Percentiles rank a stretch among this genome's conserved stretches.
These are phyloP conservation scores for Canavalia ensiformis DNA, from an alignment of 306 rosid genomes.

Conservation along the genomic window DNA sequence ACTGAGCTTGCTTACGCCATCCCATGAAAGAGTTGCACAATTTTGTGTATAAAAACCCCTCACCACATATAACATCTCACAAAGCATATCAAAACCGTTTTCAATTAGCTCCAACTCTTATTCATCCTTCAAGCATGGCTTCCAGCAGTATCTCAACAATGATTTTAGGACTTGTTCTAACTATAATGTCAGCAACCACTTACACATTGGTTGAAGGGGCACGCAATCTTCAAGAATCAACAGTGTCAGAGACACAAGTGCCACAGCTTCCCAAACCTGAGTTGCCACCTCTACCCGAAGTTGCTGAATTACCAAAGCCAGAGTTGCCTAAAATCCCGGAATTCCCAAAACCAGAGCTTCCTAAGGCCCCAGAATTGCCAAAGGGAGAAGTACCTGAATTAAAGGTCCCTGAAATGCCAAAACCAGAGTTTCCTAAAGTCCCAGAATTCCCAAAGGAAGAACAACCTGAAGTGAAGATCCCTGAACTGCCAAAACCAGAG, in stretches of 20 bases:
- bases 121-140: conserved; percentile 37
- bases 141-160: conserved; percentile 10
- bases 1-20: too few relatives aligned
- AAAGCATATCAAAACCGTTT: neutral
- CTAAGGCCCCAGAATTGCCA: neutral
- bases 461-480: too few relatives aligned
- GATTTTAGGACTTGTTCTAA: conserved; percentile 35
- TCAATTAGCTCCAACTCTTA: neutral
- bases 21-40: neutral
- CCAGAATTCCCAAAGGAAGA: conserved; percentile 9
- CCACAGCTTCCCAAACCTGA: conserved; percentile 41
- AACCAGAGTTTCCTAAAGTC: neutral
- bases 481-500: too few relatives aligned
- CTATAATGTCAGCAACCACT: conserved; percentile 18
- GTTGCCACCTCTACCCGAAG: neutral
- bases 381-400: neutral
- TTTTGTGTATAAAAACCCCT: conserved; percentile 36
- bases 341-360: conserved; percentile 15
- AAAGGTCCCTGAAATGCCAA: neutral
- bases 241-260: neutral
- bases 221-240: conserved; percentile 48
- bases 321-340: neutral
- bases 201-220: conserved; percentile 40
- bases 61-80: neutral
- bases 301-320: neutral